Evolutionary conservation across 2,329 filamentous ascomycete species (phyloP).

Genomic region (Aspergillus tubingensis): DNA sequence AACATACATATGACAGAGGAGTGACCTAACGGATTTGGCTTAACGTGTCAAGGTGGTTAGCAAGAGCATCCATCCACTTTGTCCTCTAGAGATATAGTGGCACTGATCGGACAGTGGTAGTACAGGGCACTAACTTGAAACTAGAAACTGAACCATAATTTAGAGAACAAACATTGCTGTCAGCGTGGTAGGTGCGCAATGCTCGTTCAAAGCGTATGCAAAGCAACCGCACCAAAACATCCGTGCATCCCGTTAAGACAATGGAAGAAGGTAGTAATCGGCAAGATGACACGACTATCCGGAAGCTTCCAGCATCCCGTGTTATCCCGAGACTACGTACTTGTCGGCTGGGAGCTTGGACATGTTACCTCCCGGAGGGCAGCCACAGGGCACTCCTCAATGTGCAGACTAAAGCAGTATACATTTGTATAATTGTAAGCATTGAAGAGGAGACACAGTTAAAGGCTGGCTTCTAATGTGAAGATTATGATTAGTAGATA

Average conservation of each 20-base stretch:
- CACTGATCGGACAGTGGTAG: background rate
- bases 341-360: background rate
- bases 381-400: background rate
- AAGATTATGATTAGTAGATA: background rate
- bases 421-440: too few relatives aligned
- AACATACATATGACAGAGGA: background rate
- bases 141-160: background rate
- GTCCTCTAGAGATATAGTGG: too few relatives aligned
- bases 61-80: too few relatives aligned
- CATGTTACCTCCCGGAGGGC: background rate
- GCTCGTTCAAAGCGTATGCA: background rate
- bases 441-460: too few relatives aligned
- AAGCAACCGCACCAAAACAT: constrained; percentile 1
- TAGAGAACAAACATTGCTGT: background rate
- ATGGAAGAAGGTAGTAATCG: background rate
- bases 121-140: background rate
- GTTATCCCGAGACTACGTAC: background rate
- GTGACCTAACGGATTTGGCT: too few relatives aligned
- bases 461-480: too few relatives aligned
- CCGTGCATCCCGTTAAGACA: background rate
- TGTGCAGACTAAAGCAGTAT: too few relatives aligned
- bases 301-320: background rate
- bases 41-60: too few relatives aligned
- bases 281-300: background rate
- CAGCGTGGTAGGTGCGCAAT: background rate